Evolutionary conservation across 2,329 filamentous ascomycete genomes (phyloP).

Genomic region (Hypoxylon sp.): DNA sequence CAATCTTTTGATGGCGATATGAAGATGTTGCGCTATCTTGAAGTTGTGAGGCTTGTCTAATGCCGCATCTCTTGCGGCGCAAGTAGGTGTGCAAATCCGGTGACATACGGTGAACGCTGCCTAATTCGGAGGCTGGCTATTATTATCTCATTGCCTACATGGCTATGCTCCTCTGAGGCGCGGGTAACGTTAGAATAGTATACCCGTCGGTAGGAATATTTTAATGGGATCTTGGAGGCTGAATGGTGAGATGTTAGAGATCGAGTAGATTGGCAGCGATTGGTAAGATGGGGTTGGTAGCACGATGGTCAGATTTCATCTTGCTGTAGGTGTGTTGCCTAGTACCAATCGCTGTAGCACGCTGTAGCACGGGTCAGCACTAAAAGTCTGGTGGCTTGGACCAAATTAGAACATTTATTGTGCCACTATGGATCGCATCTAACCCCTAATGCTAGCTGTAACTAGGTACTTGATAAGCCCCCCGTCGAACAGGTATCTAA

Average conservation of each 20-base stretch:
- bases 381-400: background rate
- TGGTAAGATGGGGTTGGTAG: background rate
- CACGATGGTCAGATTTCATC: background rate
- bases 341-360: too few relatives aligned
- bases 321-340: background rate
- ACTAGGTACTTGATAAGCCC: background rate
- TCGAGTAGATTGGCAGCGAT: background rate
- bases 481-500: constrained; percentile 14
- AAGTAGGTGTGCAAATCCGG: background rate
- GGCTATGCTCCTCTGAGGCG: background rate
- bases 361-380: background rate
- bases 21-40: background rate
- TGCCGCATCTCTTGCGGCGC: background rate
- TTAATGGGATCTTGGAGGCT: constrained; percentile 9
- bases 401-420: background rate
- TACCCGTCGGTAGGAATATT: background rate
- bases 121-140: background rate
- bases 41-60: background rate
- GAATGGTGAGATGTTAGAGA: constrained; percentile 1
- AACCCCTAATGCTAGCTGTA: background rate
- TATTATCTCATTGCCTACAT: background rate
- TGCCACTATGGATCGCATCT: background rate
- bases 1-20: background rate
- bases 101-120: background rate
- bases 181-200: background rate